These are phyloP conservation scores for Aureobasidium sp. DNA, from an alignment of 2,329 filamentous ascomycete species.

Conservation along the genomic window DNA sequence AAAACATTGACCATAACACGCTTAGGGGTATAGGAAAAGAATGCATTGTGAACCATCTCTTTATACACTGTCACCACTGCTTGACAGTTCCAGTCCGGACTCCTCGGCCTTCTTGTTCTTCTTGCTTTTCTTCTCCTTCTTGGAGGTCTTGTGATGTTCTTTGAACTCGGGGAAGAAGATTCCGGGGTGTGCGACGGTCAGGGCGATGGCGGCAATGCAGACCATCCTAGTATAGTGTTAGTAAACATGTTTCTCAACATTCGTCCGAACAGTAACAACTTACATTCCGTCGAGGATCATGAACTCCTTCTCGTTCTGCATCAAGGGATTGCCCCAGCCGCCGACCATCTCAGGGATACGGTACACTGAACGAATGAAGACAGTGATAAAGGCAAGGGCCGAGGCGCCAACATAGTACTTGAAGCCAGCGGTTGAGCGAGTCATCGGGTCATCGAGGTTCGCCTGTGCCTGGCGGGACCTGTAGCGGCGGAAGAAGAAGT, in stretches of 20 bases:
- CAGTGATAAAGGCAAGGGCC: slow-evolving; percentile 49
- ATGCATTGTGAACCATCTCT: slow-evolving; percentile 5
- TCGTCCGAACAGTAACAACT: slow-evolving; percentile 19
- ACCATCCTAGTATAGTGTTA: slow-evolving; percentile 32
- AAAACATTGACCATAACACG: neutral
- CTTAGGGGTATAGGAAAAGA: slow-evolving; percentile 3
- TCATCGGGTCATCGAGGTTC: neutral
- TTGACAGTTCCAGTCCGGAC: neutral
- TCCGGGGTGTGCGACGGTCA: slow-evolving; percentile 38
- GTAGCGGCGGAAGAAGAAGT: slow-evolving; percentile 27
- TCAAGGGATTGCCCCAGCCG: slow-evolving; percentile 39
- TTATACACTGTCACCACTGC: slow-evolving; percentile 4
- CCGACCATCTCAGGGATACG: slow-evolving; percentile 43
- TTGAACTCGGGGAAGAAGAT: slow-evolving; percentile 31
- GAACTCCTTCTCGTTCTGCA: slow-evolving; percentile 40
- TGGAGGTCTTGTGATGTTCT: neutral
- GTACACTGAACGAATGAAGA: slow-evolving; percentile 53
- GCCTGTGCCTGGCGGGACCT: neutral
- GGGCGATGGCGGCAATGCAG: slow-evolving; percentile 30
- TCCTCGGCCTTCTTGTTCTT: neutral
- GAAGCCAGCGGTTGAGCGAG: slow-evolving; percentile 30
- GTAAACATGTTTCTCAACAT: neutral
- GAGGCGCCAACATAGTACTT: slow-evolving; percentile 48
- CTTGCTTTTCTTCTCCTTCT: neutral
- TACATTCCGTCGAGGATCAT: slow-evolving; percentile 40